Conservation (phyloP, 495 filamentous ascomycete species). For the Neurospora terricola region DNA sequence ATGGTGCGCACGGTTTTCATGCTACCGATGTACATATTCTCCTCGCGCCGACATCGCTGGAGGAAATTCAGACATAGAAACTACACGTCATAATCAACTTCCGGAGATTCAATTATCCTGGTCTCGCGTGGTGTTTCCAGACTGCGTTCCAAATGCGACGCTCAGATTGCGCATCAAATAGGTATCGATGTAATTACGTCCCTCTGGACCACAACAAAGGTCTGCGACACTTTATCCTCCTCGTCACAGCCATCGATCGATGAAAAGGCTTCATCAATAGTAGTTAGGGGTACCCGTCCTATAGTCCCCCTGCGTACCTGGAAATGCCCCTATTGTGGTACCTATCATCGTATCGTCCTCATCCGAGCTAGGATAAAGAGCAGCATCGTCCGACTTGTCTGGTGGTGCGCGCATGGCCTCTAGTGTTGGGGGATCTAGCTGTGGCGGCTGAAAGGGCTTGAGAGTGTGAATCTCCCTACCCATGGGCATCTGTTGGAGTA, state of each 20-base stretch:
- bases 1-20: not conserved
- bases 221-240: not conserved
- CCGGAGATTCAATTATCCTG: not conserved
- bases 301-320: slow-evolving; percentile 25
- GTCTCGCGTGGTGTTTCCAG: not conserved
- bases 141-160: not conserved
- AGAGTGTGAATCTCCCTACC: slow-evolving; percentile 75
- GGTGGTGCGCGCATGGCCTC: slow-evolving; percentile 40
- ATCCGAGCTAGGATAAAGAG: slow-evolving; percentile 32
- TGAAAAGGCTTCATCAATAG: slow-evolving; percentile 12
- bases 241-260: not conserved
- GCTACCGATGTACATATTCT: not conserved
- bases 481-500: slow-evolving; percentile 70
- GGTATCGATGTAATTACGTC: not conserved
- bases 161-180: not conserved
- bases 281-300: slow-evolving; percentile 30
- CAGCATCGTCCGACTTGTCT: slow-evolving; percentile 42
- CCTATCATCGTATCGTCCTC: slow-evolving; percentile 25
- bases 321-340: slow-evolving; percentile 25
- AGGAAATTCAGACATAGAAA: not conserved
- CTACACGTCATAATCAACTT: not conserved
- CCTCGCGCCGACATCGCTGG: not conserved
- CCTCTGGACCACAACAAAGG: not conserved
- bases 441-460: slow-evolving; percentile 47
- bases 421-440: slow-evolving; percentile 47